Evolutionary conservation across 129 eudicot species (phyloP), one percentile per base, ranked within the genome.

Genomic region (Artemisia argyi): DNA sequence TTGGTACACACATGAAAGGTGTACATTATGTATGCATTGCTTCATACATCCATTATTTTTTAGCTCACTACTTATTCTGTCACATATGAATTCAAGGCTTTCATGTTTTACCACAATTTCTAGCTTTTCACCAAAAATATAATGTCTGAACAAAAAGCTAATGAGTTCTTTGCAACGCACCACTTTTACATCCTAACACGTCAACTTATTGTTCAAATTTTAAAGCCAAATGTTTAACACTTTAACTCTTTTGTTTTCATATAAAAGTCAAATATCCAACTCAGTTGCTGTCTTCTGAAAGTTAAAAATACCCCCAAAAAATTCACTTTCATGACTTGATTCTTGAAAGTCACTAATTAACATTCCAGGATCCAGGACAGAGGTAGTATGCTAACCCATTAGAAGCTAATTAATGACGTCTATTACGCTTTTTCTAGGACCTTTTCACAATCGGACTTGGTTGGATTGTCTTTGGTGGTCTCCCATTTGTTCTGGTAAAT

Each of bases 381-480:
- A 52, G 55, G 62, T 32, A 65, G 12, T 26, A 17, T 50, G 9
- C 5, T 65, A 16, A 54, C 8, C 55, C 7, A 20, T 66, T 55
- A 10, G 46, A 66, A 66, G 50, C 32, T 44, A 66, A 16, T 17
- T 44, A 42, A 54, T 54, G 32, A 20, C 11, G n/a, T 75, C 13
- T 66, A 26, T 32, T 50, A 18, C 11, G 14, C 52, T 15, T 39
- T 51, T 4, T 65, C 26, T 73, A 87, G 92, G 92, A 87, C 47
- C 81, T 87, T 12, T 84, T 87, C 78, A 84, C 92, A 11, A 58
- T 81, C 56, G 92, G 89, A 46, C 30, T 87, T 39, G 92, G 89
- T n/a, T 81, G 92, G 89, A 67, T 84, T 60, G 68, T 87, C 51
- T 87, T 87, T 11, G 89, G 92, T 4, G 89, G 92, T 71, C 92